These are phyloP conservation scores for Hylodesmum podocarpum DNA, from an alignment of 306 rosid genomes.

Conservation along the genomic window DNA sequence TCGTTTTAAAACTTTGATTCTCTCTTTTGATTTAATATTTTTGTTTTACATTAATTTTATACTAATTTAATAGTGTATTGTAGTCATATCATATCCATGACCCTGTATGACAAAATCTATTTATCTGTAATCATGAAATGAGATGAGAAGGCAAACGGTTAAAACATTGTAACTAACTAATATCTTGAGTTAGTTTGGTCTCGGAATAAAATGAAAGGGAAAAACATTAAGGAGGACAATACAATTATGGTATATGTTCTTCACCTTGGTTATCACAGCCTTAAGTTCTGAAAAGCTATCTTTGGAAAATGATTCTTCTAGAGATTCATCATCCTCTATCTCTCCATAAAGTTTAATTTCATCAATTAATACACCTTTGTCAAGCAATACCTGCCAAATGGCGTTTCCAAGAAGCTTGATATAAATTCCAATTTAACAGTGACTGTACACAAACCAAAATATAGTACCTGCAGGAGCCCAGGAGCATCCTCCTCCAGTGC, in stretches of 20 bases:
- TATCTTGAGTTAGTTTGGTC: slow-evolving; percentile 16
- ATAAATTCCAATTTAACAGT: slow-evolving; percentile 30
- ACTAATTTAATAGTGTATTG: not conserved
- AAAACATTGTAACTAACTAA: not conserved
- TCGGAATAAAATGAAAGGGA: slow-evolving; percentile 20
- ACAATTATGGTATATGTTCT: slow-evolving; percentile 19
- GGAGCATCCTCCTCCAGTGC: slow-evolving; percentile 97
- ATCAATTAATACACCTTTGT: slow-evolving; percentile 67
- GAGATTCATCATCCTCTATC: slow-evolving; percentile 58
- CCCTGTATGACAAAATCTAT: not conserved
- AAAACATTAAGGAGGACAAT: slow-evolving; percentile 15
- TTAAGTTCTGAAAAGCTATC: slow-evolving; percentile 73
- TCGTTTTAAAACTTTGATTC: not conserved
- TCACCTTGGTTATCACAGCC: slow-evolving; percentile 76
- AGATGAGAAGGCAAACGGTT: slow-evolving; percentile 13
- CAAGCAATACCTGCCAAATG: slow-evolving; percentile 65
- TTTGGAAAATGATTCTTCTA: slow-evolving; percentile 66
- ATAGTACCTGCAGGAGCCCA: slow-evolving; percentile 82
- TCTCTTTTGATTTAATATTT: not conserved
- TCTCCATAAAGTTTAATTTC: slow-evolving; percentile 91
- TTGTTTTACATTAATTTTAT: not conserved
- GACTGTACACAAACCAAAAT: slow-evolving; percentile 29
- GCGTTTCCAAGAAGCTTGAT: slow-evolving; percentile 36
- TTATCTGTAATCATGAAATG: slow-evolving; percentile 8
- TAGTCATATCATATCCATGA: not conserved